Conservation (phyloP, 1,284 basidiomycete species). For the Apiotrichum veenhuisii region DNA sequence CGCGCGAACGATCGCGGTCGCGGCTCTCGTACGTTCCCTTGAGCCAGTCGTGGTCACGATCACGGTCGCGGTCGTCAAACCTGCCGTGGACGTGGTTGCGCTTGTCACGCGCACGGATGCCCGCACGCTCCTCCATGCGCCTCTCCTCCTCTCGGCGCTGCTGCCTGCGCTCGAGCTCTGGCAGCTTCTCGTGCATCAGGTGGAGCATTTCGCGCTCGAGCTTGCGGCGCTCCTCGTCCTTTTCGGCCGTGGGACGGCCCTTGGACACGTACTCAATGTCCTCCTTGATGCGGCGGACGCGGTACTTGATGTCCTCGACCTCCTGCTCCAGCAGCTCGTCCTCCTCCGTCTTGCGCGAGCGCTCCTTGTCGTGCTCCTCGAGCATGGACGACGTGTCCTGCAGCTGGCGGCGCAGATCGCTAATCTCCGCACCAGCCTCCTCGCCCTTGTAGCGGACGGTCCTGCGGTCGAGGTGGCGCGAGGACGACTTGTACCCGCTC, state of each 20-base stretch:
- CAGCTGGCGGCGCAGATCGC: constrained; percentile 82
- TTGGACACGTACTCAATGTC: constrained; percentile 87
- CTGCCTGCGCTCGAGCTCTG: constrained; percentile 82
- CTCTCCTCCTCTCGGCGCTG: constrained; percentile 72
- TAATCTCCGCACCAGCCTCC: constrained; percentile 67
- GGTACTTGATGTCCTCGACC: constrained; percentile 80
- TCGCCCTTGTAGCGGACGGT: constrained; percentile 72
- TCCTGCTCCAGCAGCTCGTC: constrained; percentile 88
- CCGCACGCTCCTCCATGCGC: constrained; percentile 72
- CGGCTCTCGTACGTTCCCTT: constrained; percentile 51
- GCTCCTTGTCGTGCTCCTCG: constrained; percentile 65
- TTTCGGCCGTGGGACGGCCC: constrained; percentile 67
- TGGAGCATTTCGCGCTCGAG: constrained; percentile 84
- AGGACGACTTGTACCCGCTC: constrained; percentile 70
- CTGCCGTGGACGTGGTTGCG: constrained; percentile 76
- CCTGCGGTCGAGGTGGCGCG: constrained; percentile 82
- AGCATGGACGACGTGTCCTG: constrained; percentile 77
- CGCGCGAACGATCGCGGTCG: constrained; percentile 39
- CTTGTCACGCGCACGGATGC: constrained; percentile 73
- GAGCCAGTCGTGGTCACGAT: constrained; percentile 45
- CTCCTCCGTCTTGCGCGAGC: constrained; percentile 62
- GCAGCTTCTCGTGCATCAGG: constrained; percentile 86
- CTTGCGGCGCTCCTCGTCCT: constrained; percentile 80
- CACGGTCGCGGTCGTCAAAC: constrained; percentile 55
- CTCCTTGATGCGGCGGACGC: constrained; percentile 83